Conservation (phyloP, 768 basidiomycete species). For the Boletus eberwhitei region DNA sequence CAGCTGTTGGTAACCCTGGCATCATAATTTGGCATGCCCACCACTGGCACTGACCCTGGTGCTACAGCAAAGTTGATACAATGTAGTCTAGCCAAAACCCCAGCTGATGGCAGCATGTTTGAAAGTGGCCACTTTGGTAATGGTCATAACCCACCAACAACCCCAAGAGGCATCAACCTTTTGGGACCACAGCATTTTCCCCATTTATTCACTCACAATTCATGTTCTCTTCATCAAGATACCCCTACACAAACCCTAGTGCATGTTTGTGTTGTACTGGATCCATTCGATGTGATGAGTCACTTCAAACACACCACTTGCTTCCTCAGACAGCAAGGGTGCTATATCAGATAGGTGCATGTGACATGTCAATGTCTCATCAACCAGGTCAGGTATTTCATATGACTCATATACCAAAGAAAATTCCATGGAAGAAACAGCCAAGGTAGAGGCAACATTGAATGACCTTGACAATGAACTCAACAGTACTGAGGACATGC, state of each 20-base stretch:
- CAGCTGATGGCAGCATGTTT: no score
- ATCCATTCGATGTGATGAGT: slow-evolving; percentile 1
- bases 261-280: slow-evolving; percentile 11
- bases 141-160: no score
- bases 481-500: slow-evolving; percentile 59
- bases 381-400: slow-evolving; percentile 36
- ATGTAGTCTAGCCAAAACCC: no score
- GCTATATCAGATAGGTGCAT: slow-evolving; percentile 46
- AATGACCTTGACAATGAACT: slow-evolving; percentile 66
- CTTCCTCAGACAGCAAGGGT: slow-evolving; percentile 45
- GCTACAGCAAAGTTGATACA: no score
- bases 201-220: slow-evolving; percentile 50
- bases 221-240: slow-evolving; percentile 57
- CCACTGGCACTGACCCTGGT: no score
- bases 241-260: slow-evolving; percentile 59
- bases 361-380: slow-evolving; percentile 55
- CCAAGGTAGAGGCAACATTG: slow-evolving; percentile 68
- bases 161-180: slow-evolving; percentile 22
- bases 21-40: no score
- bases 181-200: slow-evolving; percentile 57
- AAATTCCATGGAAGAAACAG: slow-evolving; percentile 42
- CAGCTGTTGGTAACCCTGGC: no score
- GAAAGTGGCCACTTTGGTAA: no score
- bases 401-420: slow-evolving; percentile 60
- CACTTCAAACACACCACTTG: slow-evolving; percentile 42